Evolutionary conservation across 352 stramenopile genomes (phyloP).

Genomic region (Phytophthora pseudosyringae): DNA sequence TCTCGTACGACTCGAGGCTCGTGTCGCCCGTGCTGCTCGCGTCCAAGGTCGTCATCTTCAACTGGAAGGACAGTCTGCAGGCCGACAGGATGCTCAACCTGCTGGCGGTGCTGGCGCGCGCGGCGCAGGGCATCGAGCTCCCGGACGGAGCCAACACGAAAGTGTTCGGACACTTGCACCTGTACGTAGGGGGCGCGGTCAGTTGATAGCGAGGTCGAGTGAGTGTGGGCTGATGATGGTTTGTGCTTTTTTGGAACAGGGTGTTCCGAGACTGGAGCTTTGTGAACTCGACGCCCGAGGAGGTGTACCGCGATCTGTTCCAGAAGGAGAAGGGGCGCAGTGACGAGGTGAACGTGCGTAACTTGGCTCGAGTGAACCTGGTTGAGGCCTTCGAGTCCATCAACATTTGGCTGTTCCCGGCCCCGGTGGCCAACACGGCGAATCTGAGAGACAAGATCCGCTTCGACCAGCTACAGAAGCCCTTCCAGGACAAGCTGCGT

Average conservation of each 20-base stretch:
- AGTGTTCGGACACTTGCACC: conserved; percentile 88
- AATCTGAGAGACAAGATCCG: conserved; percentile 85
- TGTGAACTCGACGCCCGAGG: conserved; percentile 79
- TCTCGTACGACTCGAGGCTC: conserved; percentile 87
- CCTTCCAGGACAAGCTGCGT: conserved; percentile 79
- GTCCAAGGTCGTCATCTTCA: conserved; percentile 90
- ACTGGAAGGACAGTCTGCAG: conserved; percentile 91
- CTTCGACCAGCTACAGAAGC: conserved; percentile 81
- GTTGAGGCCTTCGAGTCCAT: conserved; percentile 87
- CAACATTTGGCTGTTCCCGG: conserved; percentile 87
- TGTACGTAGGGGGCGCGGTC: too few species aligned
- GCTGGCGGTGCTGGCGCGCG: conserved; percentile 77
- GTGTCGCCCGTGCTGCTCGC: conserved; percentile 85
- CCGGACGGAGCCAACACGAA: conserved; percentile 78
- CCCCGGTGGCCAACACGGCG: conserved; percentile 78
- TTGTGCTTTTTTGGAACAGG: conserved; percentile 34
- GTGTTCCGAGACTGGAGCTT: conserved; percentile 92
- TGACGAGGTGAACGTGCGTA: conserved; percentile 83
- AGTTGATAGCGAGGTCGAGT: not conserved
- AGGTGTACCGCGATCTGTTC: conserved; percentile 84
- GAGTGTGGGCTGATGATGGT: conserved; percentile 3
- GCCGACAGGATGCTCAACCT: conserved; percentile 88
- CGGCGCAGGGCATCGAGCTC: conserved; percentile 83
- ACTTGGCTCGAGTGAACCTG: conserved; percentile 77
- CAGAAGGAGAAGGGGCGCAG: conserved; percentile 82